These are phyloP conservation scores for Globisporangium nodosum DNA, from an alignment of 352 stramenopile genomes.

Conservation along the genomic window DNA sequence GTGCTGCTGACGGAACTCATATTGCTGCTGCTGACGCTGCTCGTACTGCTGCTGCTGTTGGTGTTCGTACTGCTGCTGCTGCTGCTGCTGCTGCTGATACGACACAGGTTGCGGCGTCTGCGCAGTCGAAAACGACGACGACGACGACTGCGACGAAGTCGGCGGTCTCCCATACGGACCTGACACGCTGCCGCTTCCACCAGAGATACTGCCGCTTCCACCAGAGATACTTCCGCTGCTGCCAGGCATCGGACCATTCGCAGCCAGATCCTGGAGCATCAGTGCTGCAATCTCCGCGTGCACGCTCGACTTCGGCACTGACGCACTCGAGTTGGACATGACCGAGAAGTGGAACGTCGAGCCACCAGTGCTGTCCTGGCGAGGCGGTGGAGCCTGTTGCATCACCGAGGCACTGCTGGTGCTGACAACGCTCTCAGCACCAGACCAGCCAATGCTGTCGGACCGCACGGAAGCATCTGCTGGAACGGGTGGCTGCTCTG, in stretches of 20 bases:
- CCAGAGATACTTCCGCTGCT: too few relatives aligned
- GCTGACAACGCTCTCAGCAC: constrained; percentile 1
- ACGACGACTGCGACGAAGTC: neutral
- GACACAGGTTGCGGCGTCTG: neutral
- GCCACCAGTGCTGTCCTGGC: neutral
- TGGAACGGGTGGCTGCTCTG: neutral
- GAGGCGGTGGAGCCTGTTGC: neutral
- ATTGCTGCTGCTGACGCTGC: neutral
- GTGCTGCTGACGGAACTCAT: too few relatives aligned
- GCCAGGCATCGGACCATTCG: neutral
- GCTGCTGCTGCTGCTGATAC: neutral
- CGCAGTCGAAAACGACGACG: neutral
- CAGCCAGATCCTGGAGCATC: constrained; percentile 12
- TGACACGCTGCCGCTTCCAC: neutral
- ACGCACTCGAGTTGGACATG: constrained; percentile 3
- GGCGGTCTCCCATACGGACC: constrained; percentile 11
- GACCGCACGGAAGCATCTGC: neutral
- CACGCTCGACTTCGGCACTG: constrained; percentile 8
- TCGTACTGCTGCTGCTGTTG: neutral
- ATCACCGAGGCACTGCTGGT: neutral
- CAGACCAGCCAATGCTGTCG: constrained; percentile 7
- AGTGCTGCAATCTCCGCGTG: constrained; percentile 12
- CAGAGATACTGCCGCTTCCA: too few relatives aligned
- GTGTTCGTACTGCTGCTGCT: neutral
- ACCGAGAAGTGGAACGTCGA: constrained; percentile 14